phyloP scores from a whole-genome alignment of 106 monocot genomes.

The Dendrobium nobile region DNA sequence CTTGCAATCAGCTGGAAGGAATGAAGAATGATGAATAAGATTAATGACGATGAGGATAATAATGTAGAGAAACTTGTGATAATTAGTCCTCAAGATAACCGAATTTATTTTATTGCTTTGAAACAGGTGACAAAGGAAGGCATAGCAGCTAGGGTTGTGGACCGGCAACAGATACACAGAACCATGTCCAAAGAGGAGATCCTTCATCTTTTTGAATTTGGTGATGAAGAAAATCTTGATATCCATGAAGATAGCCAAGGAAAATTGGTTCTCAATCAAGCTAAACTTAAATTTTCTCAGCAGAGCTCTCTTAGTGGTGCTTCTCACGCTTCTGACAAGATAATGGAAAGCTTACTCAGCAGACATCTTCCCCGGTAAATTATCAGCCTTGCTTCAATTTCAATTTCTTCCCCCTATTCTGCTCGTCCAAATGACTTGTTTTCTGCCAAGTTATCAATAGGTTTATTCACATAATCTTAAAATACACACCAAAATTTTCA shows the following conservation, averaged over 20 bases:
- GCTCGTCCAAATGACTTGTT: too few species aligned
- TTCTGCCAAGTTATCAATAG: too few species aligned
- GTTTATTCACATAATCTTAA: too few species aligned
- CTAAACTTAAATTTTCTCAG: constrained; percentile 7
- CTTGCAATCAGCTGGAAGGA: too few species aligned
- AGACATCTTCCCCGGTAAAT: constrained; percentile 56
- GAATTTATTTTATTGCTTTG: neutral
- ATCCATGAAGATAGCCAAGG: constrained; percentile 25
- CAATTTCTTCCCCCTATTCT: too few species aligned
- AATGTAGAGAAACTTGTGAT: neutral
- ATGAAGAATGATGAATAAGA: too few species aligned
- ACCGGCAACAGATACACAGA: constrained; percentile 83
- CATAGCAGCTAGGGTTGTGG: constrained; percentile 94
- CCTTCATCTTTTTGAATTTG: constrained; percentile 90
- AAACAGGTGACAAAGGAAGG: constrained; percentile 95
- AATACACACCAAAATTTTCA: too few species aligned
- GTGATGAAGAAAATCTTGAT: constrained; percentile 67
- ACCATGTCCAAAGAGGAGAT: constrained; percentile 98
- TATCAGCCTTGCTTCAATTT: neutral
- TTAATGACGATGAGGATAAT: too few species aligned
- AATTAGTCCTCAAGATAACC: neutral
- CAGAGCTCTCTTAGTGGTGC: neutral
- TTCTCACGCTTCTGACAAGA: constrained; percentile 39
- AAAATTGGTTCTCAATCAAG: constrained; percentile 14
- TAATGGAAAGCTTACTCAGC: constrained; percentile 65